These are phyloP conservation scores for Fibroporia radiculosa DNA, from an alignment of 768 basidiomycete genomes.

Conservation along the genomic window DNA sequence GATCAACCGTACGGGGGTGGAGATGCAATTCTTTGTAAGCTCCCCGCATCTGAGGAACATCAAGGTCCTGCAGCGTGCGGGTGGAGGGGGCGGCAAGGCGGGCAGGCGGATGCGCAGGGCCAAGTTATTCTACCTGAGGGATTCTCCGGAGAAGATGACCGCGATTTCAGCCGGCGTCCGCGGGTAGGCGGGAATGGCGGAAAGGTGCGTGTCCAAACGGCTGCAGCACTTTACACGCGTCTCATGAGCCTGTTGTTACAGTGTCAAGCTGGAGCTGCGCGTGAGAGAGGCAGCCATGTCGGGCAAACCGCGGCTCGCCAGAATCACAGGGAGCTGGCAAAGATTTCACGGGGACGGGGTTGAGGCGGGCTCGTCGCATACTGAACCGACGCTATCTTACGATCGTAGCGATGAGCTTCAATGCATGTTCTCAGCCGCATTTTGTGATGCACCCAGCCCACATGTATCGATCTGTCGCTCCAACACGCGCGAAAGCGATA, in stretches of 20 bases:
- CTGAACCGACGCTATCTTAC: not conserved
- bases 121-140: conserved; percentile 76
- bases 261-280: not conserved
- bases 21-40: conserved; percentile 84
- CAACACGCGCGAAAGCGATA: too few relatives aligned
- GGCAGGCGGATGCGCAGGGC: conserved; percentile 63
- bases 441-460: not conserved
- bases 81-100: conserved; percentile 26
- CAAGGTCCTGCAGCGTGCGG: conserved; percentile 61
- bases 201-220: not conserved
- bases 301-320: conserved; percentile 4
- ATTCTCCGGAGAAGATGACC: conserved; percentile 82
- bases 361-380: not conserved
- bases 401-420: conserved; percentile 2
- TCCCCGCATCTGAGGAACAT: conserved; percentile 87
- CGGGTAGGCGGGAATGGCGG: conserved; percentile 11
- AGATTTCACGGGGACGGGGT: not conserved
- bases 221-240: not conserved
- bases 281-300: conserved; percentile 3
- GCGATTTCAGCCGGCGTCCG: conserved; percentile 49
- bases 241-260: conserved; percentile 1
- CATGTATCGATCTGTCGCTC: not conserved
- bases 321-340: not conserved
- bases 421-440: not conserved
- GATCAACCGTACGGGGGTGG: conserved; percentile 84